A percentile compares a stretch with the other conserved stretches of the same genome.
phyloP scores from a whole-genome alignment of 768 basidiomycete species.

The Russula virescens region DNA sequence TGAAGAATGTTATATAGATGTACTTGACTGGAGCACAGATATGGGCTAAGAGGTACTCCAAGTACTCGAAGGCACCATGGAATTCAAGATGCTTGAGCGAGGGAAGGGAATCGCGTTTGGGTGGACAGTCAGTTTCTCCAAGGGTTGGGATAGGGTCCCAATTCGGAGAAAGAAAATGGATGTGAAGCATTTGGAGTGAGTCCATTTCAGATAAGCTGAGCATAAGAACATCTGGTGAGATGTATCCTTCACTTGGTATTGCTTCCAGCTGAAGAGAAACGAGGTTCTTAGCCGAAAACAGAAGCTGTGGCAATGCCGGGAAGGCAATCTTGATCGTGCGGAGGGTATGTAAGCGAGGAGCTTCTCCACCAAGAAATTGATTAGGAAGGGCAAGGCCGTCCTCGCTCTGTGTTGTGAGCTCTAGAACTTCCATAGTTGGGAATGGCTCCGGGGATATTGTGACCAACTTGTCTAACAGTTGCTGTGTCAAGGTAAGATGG shows the following conservation, averaged over 20 bases:
- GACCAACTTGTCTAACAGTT: neutral
- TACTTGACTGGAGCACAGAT: neutral
- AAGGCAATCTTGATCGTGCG: neutral
- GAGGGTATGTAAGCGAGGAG: neutral
- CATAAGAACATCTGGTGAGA: neutral
- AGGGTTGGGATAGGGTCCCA: neutral
- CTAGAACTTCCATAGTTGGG: neutral
- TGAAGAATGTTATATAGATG: neutral
- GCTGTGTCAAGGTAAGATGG: neutral
- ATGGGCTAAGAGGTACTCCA: neutral
- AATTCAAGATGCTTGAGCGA: neutral
- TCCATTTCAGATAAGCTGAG: neutral
- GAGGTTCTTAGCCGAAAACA: neutral
- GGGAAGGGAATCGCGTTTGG: neutral
- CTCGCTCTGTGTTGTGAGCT: neutral
- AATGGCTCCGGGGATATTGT: neutral
- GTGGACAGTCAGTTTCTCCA: neutral
- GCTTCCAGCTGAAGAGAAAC: conserved; percentile 6
- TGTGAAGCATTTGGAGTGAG: neutral
- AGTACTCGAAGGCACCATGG: neutral
- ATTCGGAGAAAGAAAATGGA: neutral
- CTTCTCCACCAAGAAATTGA: neutral
- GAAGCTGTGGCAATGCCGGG: neutral
- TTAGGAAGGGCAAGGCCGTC: neutral
- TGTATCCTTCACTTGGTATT: neutral